phyloP scores from a whole-genome alignment of 2,329 filamentous ascomycete genomes.

The Niveomyces coronatus region DNA sequence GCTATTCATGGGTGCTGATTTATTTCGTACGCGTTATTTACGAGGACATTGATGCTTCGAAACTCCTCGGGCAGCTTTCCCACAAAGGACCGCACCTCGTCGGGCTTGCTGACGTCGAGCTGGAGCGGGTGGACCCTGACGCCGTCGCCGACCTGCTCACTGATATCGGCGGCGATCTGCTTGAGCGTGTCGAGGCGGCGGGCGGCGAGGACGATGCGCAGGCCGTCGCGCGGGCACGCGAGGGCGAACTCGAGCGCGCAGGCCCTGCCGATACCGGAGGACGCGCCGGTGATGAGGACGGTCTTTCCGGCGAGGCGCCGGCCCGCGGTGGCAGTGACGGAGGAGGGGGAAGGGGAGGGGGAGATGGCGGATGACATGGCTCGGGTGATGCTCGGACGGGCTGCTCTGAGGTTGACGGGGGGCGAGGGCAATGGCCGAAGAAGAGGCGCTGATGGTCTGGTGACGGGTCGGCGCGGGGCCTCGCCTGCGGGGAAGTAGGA shows the following conservation, averaged over 20 bases:
- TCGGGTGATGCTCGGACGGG: constrained; percentile 4
- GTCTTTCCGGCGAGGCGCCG: constrained; percentile 91
- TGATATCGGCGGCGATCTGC: constrained; percentile 67
- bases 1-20: too few species aligned
- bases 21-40: constrained; percentile 81
- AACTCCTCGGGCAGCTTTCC: constrained; percentile 67
- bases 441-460: too few species aligned
- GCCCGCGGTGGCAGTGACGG: constrained; percentile 50
- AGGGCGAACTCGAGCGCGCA: constrained; percentile 89
- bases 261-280: constrained; percentile 77
- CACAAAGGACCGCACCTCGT: constrained; percentile 66
- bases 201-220: constrained; percentile 84
- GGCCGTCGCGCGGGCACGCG: constrained; percentile 58
- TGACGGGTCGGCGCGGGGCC: too few species aligned
- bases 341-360: constrained; percentile 37
- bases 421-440: too few species aligned
- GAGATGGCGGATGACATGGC: constrained; percentile 10
- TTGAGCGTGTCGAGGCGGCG: constrained; percentile 70
- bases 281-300: constrained; percentile 82
- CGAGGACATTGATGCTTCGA: constrained; percentile 73
- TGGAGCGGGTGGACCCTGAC: constrained; percentile 75
- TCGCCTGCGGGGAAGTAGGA: too few species aligned
- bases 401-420: neutral
- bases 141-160: constrained; percentile 62
- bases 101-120: constrained; percentile 75